These are phyloP conservation scores for Corymbia calophylla DNA, from an alignment of 441 rosid genomes.

Conservation along the genomic window DNA sequence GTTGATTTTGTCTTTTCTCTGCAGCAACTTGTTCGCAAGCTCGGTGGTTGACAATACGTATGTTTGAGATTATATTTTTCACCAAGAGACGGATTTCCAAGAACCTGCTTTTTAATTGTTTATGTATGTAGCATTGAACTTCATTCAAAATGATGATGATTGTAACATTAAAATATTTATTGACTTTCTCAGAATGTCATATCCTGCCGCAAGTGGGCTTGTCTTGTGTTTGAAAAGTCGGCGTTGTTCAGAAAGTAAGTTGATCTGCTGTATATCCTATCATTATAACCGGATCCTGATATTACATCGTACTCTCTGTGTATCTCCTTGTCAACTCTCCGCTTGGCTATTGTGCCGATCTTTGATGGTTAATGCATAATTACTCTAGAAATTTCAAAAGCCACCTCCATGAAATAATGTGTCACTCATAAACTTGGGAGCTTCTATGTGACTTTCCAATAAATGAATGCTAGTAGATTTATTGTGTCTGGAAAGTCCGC, in stretches of 20 bases:
- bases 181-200: neutral
- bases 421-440: neutral
- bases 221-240: neutral
- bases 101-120: neutral
- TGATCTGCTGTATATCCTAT: neutral
- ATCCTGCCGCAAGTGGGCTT: neutral
- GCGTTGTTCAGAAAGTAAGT: neutral
- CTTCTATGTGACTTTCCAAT: neutral
- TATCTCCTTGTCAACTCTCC: neutral
- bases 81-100: neutral
- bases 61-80: neutral
- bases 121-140: neutral
- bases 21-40: slow-evolving; percentile 5
- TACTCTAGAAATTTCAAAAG: neutral
- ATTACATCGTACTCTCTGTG: neutral
- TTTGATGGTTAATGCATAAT: neutral
- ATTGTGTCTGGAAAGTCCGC: neutral
- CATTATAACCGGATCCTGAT: neutral
- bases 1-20: neutral
- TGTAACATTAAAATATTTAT: neutral
- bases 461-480: neutral
- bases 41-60: neutral
- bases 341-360: neutral
- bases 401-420: neutral
- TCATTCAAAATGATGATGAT: neutral